Conservation (phyloP, 2,329 filamentous ascomycete genomes). For the Fusarium sp. region DNA sequence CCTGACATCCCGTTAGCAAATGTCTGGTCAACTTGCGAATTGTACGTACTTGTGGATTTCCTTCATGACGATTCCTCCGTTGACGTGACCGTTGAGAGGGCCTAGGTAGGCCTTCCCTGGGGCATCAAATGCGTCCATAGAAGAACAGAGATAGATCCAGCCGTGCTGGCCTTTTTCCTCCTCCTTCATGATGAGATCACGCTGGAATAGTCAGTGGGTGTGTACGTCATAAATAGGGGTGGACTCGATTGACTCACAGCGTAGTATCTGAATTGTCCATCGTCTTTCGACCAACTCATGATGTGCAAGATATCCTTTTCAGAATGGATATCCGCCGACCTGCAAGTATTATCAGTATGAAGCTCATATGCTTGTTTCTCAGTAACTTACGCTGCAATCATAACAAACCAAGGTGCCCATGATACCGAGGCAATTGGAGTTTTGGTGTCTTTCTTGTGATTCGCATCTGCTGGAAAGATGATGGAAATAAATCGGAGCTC, state of each 20-base stretch:
- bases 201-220: neutral
- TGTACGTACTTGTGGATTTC: neutral
- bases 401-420: neutral
- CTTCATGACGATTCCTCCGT: constrained; percentile 1
- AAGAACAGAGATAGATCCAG: constrained; percentile 5
- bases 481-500: constrained; percentile 1
- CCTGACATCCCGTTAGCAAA: neutral
- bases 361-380: no score
- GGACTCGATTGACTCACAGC: neutral
- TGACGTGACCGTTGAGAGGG: neutral
- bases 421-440: neutral
- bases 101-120: neutral
- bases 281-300: neutral
- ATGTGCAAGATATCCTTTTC: neutral
- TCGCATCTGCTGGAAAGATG: neutral
- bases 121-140: neutral
- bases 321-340: neutral
- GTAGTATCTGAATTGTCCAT: constrained; percentile 1
- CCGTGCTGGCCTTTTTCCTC: neutral
- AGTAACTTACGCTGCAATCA: neutral
- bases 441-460: neutral
- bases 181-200: neutral
- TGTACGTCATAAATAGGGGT: neutral
- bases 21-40: rapidly evolving
- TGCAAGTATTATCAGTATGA: neutral